Evolutionary conservation across 371 early-diverging fungal genomes (phyloP).

Genomic region (Chytridium lagenaria): DNA sequence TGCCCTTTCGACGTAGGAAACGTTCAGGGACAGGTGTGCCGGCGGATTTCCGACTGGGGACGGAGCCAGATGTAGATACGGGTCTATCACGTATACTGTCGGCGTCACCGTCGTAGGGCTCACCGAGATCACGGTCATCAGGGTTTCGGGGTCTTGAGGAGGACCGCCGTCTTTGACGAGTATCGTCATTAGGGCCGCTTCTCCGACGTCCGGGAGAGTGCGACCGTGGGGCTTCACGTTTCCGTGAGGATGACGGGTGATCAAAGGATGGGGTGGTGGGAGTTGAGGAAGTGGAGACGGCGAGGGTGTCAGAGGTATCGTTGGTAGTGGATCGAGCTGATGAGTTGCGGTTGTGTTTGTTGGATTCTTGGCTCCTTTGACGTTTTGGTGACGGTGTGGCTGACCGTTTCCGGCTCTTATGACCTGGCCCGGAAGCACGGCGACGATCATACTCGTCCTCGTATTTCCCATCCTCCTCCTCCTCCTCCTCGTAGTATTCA

Average conservation of each 20-base stretch:
- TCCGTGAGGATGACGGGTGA: background rate
- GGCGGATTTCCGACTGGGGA: constrained; percentile 3
- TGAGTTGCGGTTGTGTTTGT: background rate
- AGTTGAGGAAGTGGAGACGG: background rate
- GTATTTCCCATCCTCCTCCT: background rate
- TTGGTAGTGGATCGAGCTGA: background rate
- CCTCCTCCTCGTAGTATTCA: background rate
- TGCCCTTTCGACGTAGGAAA: background rate
- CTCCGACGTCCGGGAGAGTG: background rate
- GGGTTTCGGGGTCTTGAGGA: background rate
- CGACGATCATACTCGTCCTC: background rate
- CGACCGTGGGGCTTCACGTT: background rate
- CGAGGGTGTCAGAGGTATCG: background rate
- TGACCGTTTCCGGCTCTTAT: constrained; percentile 7
- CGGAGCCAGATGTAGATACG: background rate
- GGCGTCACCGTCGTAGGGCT: background rate
- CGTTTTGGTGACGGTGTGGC: constrained; percentile 6
- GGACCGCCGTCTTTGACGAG: background rate
- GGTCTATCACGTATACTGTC: background rate
- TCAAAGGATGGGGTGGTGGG: background rate
- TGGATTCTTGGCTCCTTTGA: background rate
- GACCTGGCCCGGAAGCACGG: background rate
- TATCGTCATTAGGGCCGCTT: background rate
- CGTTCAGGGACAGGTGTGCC: constrained; percentile 15
- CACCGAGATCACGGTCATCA: background rate